Evolutionary conservation across 1,284 basidiomycete genomes (phyloP).

Genomic region (Pyrrhoderma noxium): DNA sequence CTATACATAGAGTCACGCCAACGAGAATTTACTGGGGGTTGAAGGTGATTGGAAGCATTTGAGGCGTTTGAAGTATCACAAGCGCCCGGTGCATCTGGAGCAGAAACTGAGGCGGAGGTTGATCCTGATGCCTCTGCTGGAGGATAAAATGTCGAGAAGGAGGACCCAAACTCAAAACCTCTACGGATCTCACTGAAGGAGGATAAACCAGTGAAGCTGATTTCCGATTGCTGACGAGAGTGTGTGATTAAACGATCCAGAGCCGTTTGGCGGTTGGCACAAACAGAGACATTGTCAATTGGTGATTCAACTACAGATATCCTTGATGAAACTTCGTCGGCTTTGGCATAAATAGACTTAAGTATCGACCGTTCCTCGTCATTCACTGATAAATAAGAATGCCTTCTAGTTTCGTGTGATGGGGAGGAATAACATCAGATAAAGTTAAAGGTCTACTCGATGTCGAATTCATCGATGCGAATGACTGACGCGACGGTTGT

Average conservation of each 20-base stretch:
- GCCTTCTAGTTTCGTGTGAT: slow-evolving; percentile 36
- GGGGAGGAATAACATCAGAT: slow-evolving; percentile 68
- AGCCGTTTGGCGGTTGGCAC: slow-evolving; percentile 23
- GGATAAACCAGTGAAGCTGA: slow-evolving; percentile 64
- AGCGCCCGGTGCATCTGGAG: too few relatives aligned
- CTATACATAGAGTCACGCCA: slow-evolving; percentile 57
- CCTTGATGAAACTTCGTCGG: slow-evolving; percentile 30
- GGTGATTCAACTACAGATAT: slow-evolving; percentile 25
- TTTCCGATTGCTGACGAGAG: slow-evolving; percentile 42
- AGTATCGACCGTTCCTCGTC: slow-evolving; percentile 51
- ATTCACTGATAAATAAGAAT: slow-evolving; percentile 39
- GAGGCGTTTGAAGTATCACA: too few relatives aligned
- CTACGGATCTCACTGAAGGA: slow-evolving; percentile 68
- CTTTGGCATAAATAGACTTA: slow-evolving; percentile 51
- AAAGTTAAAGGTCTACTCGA: slow-evolving; percentile 42
- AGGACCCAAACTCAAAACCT: slow-evolving; percentile 62
- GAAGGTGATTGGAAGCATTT: slow-evolving; percentile 23
- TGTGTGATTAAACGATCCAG: slow-evolving; percentile 27
- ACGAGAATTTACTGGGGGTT: slow-evolving; percentile 33
- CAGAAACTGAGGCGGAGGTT: too few relatives aligned
- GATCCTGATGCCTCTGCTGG: too few relatives aligned
- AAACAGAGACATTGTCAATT: slow-evolving; percentile 35
- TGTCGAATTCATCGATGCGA: slow-evolving; percentile 21
- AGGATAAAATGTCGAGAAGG: slow-evolving; percentile 59
- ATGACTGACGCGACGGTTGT: slow-evolving; percentile 39